Conservation (phyloP, 1,139 yeast genomes). For the Suhomyces atakaporum region DNA sequence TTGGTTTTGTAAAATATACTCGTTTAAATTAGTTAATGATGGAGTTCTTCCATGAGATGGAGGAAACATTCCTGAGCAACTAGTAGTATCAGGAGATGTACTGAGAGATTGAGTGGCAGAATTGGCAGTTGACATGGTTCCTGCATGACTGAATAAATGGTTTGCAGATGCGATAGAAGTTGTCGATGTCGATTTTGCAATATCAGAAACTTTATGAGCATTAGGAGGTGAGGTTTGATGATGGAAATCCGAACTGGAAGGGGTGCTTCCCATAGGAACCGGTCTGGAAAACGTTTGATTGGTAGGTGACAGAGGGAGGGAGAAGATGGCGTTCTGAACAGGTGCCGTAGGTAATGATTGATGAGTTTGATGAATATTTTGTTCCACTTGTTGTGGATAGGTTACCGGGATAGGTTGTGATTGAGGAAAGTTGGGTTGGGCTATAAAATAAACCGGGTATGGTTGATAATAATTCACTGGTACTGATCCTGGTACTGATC, state of each 20-base stretch:
- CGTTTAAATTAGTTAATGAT: slow-evolving; percentile 35
- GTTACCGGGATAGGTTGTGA: slow-evolving; percentile 7
- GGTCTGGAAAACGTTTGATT: slow-evolving; percentile 6
- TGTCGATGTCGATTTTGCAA: slow-evolving; percentile 14
- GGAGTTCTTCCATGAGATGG: slow-evolving; percentile 16
- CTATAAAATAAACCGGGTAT: slow-evolving; percentile 39
- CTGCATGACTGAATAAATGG: slow-evolving; percentile 23
- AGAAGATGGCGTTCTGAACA: slow-evolving; percentile 15
- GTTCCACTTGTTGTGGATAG: slow-evolving; percentile 2
- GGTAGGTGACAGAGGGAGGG: slow-evolving; percentile 19
- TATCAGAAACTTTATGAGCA: slow-evolving; percentile 5
- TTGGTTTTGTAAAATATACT: slow-evolving; percentile 28
- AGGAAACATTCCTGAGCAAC: slow-evolving; percentile 16
- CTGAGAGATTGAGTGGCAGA: slow-evolving; percentile 32
- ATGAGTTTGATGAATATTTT: not conserved
- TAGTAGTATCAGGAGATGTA: slow-evolving; percentile 34
- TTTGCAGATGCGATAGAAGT: slow-evolving; percentile 25
- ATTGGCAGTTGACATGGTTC: slow-evolving; percentile 22
- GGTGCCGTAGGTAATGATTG: slow-evolving; percentile 7
- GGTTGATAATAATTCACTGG: slow-evolving; percentile 38
- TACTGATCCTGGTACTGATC: slow-evolving; percentile 19
- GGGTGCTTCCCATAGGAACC: not conserved
- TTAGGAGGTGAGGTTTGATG: slow-evolving; percentile 9
- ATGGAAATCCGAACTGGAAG: slow-evolving; percentile 4
- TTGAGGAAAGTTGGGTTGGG: slow-evolving; percentile 19